Evolutionary conservation across 768 basidiomycete genomes (phyloP).

Genomic region (Hydnum rufescens): DNA sequence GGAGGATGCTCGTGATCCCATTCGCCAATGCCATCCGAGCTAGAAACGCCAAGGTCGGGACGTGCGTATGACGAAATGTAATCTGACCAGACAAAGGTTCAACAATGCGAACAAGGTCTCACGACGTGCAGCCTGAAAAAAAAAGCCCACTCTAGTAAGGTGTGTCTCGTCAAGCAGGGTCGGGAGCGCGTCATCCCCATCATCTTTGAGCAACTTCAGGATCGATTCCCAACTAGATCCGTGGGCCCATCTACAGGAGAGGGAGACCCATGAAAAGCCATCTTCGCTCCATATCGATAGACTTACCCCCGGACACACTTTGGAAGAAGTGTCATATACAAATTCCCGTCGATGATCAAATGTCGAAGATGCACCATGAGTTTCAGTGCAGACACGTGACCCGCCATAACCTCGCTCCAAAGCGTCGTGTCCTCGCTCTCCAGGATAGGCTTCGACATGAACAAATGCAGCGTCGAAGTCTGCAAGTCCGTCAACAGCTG

Average conservation of each 20-base stretch:
- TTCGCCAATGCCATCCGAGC: slow-evolving; percentile 7
- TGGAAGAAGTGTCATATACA: slow-evolving; percentile 7
- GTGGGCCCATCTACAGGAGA: not conserved
- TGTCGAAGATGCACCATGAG: slow-evolving; percentile 7
- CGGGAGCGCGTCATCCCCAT: slow-evolving; percentile 3
- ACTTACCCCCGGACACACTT: slow-evolving; percentile 7
- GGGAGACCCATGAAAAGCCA: not conserved
- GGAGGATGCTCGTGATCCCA: slow-evolving; percentile 3
- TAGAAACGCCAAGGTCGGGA: slow-evolving; percentile 8
- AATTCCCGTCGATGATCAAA: slow-evolving; percentile 6
- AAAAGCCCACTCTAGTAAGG: not conserved
- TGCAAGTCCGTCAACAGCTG: slow-evolving; percentile 3
- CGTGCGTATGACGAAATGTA: slow-evolving; percentile 4
- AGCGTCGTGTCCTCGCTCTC: not conserved
- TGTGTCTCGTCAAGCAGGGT: slow-evolving; percentile 9
- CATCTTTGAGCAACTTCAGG: slow-evolving; percentile 2
- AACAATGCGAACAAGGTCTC: not conserved
- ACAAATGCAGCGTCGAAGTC: slow-evolving; percentile 4
- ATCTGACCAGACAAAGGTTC: slow-evolving; percentile 2
- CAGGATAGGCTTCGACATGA: slow-evolving; percentile 2
- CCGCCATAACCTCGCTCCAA: slow-evolving; percentile 7
- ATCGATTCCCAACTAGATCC: slow-evolving; percentile 3
- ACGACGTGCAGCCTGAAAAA: too few relatives aligned
- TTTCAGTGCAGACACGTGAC: slow-evolving; percentile 8
- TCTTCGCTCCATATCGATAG: not conserved